Evolutionary conservation across 257 asterid genomes (phyloP).

Genomic region (Osmanthus fragrans): DNA sequence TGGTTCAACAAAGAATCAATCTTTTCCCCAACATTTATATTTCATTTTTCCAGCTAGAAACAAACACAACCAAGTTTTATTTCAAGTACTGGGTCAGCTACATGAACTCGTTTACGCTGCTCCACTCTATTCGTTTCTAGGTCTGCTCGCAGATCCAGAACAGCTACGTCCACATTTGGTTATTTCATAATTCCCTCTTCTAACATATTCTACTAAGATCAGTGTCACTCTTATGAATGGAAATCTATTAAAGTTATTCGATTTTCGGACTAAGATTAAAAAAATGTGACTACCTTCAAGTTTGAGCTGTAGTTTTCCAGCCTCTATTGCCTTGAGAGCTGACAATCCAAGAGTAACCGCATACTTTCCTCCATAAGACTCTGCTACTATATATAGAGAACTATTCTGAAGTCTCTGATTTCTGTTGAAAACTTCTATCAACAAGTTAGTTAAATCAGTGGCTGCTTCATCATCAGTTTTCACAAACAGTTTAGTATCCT

Average conservation of each 20-base stretch:
- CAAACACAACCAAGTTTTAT: neutral
- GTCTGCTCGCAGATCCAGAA: too few species aligned
- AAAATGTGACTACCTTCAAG: conserved; percentile 65
- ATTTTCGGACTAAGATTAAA: neutral
- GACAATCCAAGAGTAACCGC: conserved; percentile 92
- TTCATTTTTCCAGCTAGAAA: neutral
- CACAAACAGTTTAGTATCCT: conserved; percentile 58
- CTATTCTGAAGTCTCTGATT: conserved; percentile 59
- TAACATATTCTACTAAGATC: too few species aligned
- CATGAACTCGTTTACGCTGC: neutral
- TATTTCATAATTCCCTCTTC: too few species aligned
- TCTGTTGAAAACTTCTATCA: conserved; percentile 66
- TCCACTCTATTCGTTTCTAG: too few species aligned
- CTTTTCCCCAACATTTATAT: neutral
- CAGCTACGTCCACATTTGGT: too few species aligned
- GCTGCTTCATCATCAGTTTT: conserved; percentile 88
- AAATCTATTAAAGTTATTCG: too few species aligned
- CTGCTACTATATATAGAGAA: conserved; percentile 80
- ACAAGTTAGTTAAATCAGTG: conserved; percentile 67
- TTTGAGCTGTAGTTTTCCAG: conserved; percentile 66
- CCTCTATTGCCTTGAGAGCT: conserved; percentile 63
- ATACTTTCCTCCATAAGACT: conserved; percentile 92
- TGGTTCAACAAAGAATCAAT: too few species aligned
- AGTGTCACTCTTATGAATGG: too few species aligned
- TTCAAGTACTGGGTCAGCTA: neutral